Percentiles rank a stretch among this genome's conserved stretches.
Conservation (phyloP, 2,329 filamentous ascomycete genomes). For the Talaromyces atroroseus region DNA sequence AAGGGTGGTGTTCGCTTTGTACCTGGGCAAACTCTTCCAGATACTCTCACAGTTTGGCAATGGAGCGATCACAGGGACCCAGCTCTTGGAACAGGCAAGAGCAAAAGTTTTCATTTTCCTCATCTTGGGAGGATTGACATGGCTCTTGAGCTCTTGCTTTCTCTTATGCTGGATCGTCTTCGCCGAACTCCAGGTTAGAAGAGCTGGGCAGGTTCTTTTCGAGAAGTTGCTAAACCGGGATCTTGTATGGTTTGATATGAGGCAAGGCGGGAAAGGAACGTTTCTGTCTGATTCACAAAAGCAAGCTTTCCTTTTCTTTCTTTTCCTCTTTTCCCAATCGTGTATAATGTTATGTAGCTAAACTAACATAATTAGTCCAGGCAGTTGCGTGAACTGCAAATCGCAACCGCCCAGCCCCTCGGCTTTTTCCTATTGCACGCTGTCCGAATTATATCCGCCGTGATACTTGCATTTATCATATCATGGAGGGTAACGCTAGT, state of each 20-base stretch:
- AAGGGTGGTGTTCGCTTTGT: conserved; percentile 60
- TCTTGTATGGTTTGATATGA: conserved; percentile 75
- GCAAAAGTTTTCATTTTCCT: conserved; percentile 59
- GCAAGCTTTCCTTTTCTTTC: conserved; percentile 45
- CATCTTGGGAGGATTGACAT: conserved; percentile 59
- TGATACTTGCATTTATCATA: conserved; percentile 68
- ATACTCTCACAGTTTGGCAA: conserved; percentile 62
- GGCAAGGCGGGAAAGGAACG: conserved; percentile 65
- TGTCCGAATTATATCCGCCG: conserved; percentile 59
- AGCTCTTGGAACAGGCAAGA: conserved; percentile 53
- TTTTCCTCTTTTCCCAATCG: background rate
- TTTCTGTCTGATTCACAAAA: conserved; percentile 67
- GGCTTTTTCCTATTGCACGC: conserved; percentile 63
- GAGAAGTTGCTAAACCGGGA: conserved; percentile 63
- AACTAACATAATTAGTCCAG: conserved; percentile 41
- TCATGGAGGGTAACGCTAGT: conserved; percentile 83
- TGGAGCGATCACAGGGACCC: conserved; percentile 44
- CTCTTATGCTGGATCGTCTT: conserved; percentile 69
- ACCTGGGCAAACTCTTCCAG: conserved; percentile 72
- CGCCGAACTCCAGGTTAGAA: conserved; percentile 72
- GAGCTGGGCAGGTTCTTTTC: conserved; percentile 62
- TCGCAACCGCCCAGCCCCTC: conserved; percentile 72
- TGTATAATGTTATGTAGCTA: background rate
- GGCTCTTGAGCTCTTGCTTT: conserved; percentile 62
- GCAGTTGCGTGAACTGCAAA: conserved; percentile 74